A percentile compares a stretch with the other conserved stretches of the same genome.
Conservation (phyloP, 2,329 filamentous ascomycete genomes). For the Pestalotiopsis fici region DNA sequence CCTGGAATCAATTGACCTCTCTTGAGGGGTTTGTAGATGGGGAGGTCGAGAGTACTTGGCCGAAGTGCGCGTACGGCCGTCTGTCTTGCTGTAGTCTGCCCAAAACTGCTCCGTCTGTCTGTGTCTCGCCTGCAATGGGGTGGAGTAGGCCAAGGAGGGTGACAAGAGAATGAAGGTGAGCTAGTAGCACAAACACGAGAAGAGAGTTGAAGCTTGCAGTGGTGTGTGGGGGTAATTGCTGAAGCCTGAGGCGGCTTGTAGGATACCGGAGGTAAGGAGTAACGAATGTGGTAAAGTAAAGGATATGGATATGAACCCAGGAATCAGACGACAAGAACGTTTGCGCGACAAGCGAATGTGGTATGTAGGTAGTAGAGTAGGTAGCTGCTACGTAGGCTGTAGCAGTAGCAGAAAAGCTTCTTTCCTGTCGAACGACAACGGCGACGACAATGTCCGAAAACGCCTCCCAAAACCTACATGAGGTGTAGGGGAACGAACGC, state of each 20-base stretch:
- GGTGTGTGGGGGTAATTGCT: neutral
- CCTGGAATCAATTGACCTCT: neutral
- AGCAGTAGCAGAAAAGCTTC: neutral
- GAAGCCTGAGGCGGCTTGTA: neutral
- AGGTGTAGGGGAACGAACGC: neutral
- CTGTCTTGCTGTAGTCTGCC: neutral
- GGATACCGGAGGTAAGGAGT: neutral
- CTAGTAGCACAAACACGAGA: slow-evolving; percentile 10
- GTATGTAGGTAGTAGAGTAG: neutral
- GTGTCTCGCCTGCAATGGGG: slow-evolving; percentile 5
- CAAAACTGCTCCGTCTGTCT: neutral
- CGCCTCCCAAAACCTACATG: neutral
- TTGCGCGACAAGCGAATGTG: neutral
- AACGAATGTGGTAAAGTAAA: neutral
- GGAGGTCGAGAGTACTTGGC: neutral
- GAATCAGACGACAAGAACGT: neutral
- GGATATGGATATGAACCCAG: neutral
- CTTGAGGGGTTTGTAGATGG: neutral
- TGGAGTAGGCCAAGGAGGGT: neutral
- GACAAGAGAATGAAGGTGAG: neutral
- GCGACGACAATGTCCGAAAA: neutral
- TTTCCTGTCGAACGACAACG: neutral
- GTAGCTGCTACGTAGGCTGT: no score
- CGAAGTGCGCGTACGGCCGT: neutral
- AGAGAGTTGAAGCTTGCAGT: neutral